Base-by-base conservation (phyloP, 2,329 filamentous ascomycete species). In the Davidsoniella eucalypti region DNA sequence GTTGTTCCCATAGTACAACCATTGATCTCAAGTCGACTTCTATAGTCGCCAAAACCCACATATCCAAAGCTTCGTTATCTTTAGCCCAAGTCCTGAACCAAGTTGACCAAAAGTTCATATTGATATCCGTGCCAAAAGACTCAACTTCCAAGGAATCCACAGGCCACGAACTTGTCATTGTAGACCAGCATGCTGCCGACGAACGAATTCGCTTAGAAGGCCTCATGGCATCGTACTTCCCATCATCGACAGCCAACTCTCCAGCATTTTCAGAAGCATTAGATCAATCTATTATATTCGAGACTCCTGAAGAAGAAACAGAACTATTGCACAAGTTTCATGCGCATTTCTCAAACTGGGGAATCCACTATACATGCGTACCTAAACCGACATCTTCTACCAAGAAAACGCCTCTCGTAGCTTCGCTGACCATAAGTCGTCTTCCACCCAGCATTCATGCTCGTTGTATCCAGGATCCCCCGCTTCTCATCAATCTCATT, bases 141-240 rank as follows among this genome's bases (percentile, higher is more conserved):
- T 12, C 29, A 33, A 12, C 12, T 12, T 9, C 6, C 29, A 33
- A 29, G 7, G 29, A 33, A 33, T 33, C 29, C 8, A 33, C 7
- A 50, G 8, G 12, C n/a, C 36, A 10, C 41, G 6, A 48, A 39
- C 16, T 44, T 67, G 83, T 33, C 78, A 1, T 95, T 38, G 72
- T 95, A 5, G 92, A 98, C 59, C 92, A 98, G 59, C 92, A 98
- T 61, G 92, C 92, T 1, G 92, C 88, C 2, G 90, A 95, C 61
- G 92, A 98, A 66, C 75, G 92, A 43, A 79, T 84, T 55, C 79
- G 80, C 1, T 74, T 96, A 1, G 92, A 98, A 60, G 61, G 63
- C 0, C 69, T 98, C 1, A 78, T 93, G 61, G 57, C 57, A 0
- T 56, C 56, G 5, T 78, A 76, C 50, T 78, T 78, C 54, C 43